These are phyloP conservation scores for Tolypocladium amazonense DNA, from an alignment of 2,329 filamentous ascomycete genomes.

Conservation along the genomic window DNA sequence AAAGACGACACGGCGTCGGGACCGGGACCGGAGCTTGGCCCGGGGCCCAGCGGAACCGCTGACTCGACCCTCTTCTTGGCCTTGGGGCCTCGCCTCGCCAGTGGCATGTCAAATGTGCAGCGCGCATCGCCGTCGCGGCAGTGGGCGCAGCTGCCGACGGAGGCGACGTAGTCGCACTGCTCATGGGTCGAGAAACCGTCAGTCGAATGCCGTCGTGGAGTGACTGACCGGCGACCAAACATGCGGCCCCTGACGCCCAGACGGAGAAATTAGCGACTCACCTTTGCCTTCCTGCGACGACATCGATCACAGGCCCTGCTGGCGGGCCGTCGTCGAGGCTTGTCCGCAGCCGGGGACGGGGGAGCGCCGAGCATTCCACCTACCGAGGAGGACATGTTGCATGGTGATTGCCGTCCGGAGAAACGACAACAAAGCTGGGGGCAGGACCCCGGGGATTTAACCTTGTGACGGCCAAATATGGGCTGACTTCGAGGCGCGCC, in stretches of 20 bases:
- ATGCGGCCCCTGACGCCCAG: neutral
- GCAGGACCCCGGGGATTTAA: neutral
- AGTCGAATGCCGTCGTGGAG: slow-evolving; percentile 1
- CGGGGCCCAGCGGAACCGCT: slow-evolving; percentile 5
- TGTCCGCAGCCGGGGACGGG: slow-evolving; percentile 4
- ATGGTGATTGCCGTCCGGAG: neutral
- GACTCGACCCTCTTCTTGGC: slow-evolving; percentile 11
- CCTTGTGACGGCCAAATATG: neutral
- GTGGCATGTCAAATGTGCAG: slow-evolving; percentile 27
- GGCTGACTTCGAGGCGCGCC: neutral
- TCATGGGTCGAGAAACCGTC: neutral
- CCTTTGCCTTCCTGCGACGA: slow-evolving; percentile 25
- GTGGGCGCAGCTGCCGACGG: slow-evolving; percentile 15
- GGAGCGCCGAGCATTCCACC: slow-evolving; percentile 7
- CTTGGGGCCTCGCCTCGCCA: slow-evolving; percentile 27
- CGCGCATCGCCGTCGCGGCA: slow-evolving; percentile 19
- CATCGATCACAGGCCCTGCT: slow-evolving; percentile 24
- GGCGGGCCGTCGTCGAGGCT: slow-evolving; percentile 9
- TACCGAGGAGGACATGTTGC: neutral
- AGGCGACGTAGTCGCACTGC: slow-evolving; percentile 17
- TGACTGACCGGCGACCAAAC: no score
- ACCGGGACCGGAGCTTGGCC: neutral
- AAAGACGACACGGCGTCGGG: neutral
- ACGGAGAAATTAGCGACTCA: slow-evolving; percentile 7
- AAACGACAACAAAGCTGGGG: neutral